phyloP scores from a whole-genome alignment of 371 early-diverging fungal genomes.

The Quaeritorhiza haematococci region DNA sequence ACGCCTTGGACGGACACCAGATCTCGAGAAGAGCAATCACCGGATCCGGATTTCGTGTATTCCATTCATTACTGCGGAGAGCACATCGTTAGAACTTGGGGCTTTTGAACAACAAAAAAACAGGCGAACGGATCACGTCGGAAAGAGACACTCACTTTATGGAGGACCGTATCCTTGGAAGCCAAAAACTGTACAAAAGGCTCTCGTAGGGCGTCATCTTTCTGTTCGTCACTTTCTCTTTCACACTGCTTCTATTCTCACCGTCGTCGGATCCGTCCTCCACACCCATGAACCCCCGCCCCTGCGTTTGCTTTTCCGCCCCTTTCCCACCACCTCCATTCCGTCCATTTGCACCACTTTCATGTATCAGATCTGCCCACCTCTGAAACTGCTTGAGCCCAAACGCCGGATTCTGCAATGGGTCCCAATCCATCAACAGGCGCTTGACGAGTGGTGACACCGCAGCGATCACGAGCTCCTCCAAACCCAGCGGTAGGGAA shows the following conservation, averaged over 20 bases:
- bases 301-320: too few species aligned
- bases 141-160: slow-evolving; percentile 57
- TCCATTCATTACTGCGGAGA: slow-evolving; percentile 62
- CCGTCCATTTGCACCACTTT: too few species aligned
- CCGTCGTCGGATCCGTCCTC: slow-evolving; percentile 26
- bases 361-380: slow-evolving; percentile 27
- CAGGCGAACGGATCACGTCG: background rate
- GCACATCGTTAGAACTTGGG: slow-evolving; percentile 6
- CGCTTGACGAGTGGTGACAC: slow-evolving; percentile 58
- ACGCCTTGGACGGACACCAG: slow-evolving; percentile 50
- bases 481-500: slow-evolving; percentile 52
- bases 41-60: slow-evolving; percentile 62
- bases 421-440: slow-evolving; percentile 56
- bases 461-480: slow-evolving; percentile 61
- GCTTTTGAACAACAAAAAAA: slow-evolving; percentile 8
- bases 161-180: slow-evolving; percentile 69
- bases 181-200: slow-evolving; percentile 72
- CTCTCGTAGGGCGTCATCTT: slow-evolving; percentile 74
- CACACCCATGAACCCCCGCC: background rate
- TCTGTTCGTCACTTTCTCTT: slow-evolving; percentile 10
- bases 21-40: slow-evolving; percentile 62
- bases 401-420: slow-evolving; percentile 57
- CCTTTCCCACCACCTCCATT: too few species aligned
- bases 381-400: slow-evolving; percentile 44
- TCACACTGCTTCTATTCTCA: slow-evolving; percentile 7